Conservation (phyloP, 148 eudicot genomes). For the Polygonum aviculare region DNA sequence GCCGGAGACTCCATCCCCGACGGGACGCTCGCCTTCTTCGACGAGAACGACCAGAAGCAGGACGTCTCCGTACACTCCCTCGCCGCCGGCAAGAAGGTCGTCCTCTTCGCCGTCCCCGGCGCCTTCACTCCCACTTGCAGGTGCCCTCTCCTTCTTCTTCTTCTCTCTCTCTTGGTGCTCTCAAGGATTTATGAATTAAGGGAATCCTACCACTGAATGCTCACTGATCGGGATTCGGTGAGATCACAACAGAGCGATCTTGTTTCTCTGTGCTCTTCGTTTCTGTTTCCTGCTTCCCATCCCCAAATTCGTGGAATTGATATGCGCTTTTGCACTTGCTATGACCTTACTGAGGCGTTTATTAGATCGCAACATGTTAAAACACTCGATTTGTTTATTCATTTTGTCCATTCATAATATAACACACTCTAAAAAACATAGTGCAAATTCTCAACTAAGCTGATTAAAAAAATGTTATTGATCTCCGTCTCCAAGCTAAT, state of each 20-base stretch:
- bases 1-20: conserved; percentile 55
- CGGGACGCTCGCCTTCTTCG: conserved; percentile 43
- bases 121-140: conserved; percentile 98
- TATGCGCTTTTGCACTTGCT: background rate
- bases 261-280: background rate
- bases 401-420: background rate
- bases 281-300: background rate
- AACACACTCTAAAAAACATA: background rate
- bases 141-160: conserved; percentile 12
- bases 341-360: background rate
- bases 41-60: conserved; percentile 38
- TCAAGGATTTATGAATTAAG: background rate
- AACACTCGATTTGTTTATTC: background rate
- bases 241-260: background rate
- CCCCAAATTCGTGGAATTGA: background rate
- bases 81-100: conserved; percentile 60
- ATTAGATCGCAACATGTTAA: background rate
- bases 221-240: background rate
- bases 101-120: conserved; percentile 64
- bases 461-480: background rate
- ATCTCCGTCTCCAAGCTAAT: background rate
- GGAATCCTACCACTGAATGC: background rate
- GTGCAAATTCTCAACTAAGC: background rate
- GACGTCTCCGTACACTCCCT: conserved; percentile 44
- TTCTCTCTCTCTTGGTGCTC: background rate